Evolutionary conservation across 2,329 filamentous ascomycete species (phyloP), one percentile per base, ranked within the genome.

Genomic region (Beauveria medogensis): DNA sequence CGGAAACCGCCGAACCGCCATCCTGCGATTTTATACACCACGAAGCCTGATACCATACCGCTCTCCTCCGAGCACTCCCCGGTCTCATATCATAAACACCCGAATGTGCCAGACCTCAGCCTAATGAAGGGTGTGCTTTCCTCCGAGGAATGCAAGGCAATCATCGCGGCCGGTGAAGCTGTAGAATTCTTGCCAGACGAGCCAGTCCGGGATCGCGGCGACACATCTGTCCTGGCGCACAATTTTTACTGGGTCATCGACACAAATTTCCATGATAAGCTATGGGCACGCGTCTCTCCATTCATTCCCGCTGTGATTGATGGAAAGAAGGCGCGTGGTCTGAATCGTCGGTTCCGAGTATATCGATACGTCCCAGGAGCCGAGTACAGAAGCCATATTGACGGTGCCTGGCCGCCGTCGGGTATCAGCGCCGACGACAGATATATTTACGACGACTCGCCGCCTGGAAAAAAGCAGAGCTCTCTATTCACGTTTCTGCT

Each of bases 211-310:
- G 82, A 84, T n/a, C 84, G 86, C 60, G 84, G 83, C 18, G 84
- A 88, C 58, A 78, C 79, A 26, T 88, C 84, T 67, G 80, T 89
- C 52, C 71, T 89, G 1, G 87, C 87, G 0, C 87, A 90, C 74
- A 90, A 89, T 70, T 88, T 90, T 66, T 89, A 89, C 74, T 90
- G 87, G 87, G 77, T 90, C 9, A 78, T 85, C 14, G 87, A 90
- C 65, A 75, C 77, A 24, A 75, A 78, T 0, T 89, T 89, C 69
- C 82, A 86, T 66, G 80, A 86, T 61, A 78, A 75, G 16, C 76
- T 90, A 1, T 90, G 87, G 87, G 71, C 74, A 0, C 80, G 87
- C 16, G 81, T 90, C 2, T 73, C 78, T 3, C 73, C 78, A 0
- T 85, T 84, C 53, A 80, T 90, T 0, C 86, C 87, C 0, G 68